Evolutionary conservation across 2,329 filamentous ascomycete genomes (phyloP).

Genomic region (Coccinonectria pachysandricola): DNA sequence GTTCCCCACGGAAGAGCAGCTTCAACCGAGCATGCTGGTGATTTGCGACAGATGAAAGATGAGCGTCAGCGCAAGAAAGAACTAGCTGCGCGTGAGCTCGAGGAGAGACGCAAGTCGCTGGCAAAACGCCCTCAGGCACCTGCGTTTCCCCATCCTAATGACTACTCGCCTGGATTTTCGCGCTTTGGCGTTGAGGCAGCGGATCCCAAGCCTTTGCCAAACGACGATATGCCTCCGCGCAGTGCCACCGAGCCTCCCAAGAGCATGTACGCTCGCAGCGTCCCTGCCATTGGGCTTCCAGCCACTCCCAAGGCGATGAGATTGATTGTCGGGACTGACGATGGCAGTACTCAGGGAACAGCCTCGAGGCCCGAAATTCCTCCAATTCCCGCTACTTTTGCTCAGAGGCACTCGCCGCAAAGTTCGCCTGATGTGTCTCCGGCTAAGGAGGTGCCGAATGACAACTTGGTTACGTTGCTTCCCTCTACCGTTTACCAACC

Average conservation of each 20-base stretch:
- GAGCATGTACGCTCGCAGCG: constrained; percentile 38
- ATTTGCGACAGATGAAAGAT: constrained; percentile 45
- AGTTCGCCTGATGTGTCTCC: constrained; percentile 27
- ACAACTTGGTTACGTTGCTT: constrained; percentile 35
- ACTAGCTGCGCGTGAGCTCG: constrained; percentile 71
- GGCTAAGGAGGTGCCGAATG: constrained; percentile 17
- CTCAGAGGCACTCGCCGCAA: constrained; percentile 31
- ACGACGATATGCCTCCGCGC: constrained; percentile 41
- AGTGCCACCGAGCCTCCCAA: constrained; percentile 55
- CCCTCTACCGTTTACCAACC: constrained; percentile 52
- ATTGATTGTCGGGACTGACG: constrained; percentile 56
- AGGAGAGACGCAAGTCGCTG: constrained; percentile 76
- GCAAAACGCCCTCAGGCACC: constrained; percentile 72
- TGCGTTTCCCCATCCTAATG: constrained; percentile 63
- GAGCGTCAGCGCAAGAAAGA: constrained; percentile 61
- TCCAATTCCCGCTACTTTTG: constrained; percentile 38
- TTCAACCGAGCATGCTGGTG: constrained; percentile 39
- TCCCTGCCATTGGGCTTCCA: constrained; percentile 64
- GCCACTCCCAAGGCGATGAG: constrained; percentile 88
- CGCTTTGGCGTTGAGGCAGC: constrained; percentile 31
- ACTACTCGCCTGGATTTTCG: constrained; percentile 27
- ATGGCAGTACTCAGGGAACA: constrained; percentile 26
- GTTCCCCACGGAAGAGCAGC: constrained; percentile 23
- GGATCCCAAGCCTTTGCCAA: constrained; percentile 28
- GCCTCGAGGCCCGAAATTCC: constrained; percentile 44